Evolutionary conservation across 129 eudicot genomes (phyloP), one percentile per base, ranked within the genome.

Genomic region (Pseudognaphalium luteoalbum): DNA sequence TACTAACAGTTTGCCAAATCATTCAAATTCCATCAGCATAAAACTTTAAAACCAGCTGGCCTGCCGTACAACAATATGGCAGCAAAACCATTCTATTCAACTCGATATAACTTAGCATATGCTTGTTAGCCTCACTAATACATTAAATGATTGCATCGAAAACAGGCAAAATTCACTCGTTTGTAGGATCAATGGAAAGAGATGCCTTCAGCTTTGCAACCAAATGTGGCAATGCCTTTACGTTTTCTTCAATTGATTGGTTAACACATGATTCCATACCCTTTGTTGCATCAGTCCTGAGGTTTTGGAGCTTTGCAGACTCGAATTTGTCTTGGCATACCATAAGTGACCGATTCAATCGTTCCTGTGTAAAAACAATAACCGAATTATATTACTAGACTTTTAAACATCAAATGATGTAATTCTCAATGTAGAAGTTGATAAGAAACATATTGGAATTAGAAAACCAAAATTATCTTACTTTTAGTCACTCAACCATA

Each of bases 261-360:
- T 88, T 87, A 14, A 90, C 98, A 73, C 98, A 92, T 0, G 92
- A 88, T 50, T 92, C 98, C 89, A 92, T 72, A 70, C 86, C 91
- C 61, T 50, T 73, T 60, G 72, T 76, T 51, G 96, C 82, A 75
- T 85, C 83, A 16, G 79, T 79, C 54, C 78, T 71, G 11, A 83
- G 83, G 17, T 84, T 75, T 67, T 90, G 94, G 76, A 86, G 85
- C 79, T 86, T 92, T 60, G 96, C 86, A 6, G 93, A 44, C 87
- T 92, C 96, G 9, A 78, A 87, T 75, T 83, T 92, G 83, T 92
- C 98, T 83, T 86, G 96, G 83, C 98, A 92, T 22, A 90, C 96
- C 84, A 83, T 84, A 62, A 92, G 82, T 12, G 92, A 78, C 82
- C 96, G 77, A 50, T 85, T 84, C 82, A 90, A 60, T 70, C 85